Evolutionary conservation across 768 basidiomycete genomes (phyloP).

Genomic region (Trametes meyenii): DNA sequence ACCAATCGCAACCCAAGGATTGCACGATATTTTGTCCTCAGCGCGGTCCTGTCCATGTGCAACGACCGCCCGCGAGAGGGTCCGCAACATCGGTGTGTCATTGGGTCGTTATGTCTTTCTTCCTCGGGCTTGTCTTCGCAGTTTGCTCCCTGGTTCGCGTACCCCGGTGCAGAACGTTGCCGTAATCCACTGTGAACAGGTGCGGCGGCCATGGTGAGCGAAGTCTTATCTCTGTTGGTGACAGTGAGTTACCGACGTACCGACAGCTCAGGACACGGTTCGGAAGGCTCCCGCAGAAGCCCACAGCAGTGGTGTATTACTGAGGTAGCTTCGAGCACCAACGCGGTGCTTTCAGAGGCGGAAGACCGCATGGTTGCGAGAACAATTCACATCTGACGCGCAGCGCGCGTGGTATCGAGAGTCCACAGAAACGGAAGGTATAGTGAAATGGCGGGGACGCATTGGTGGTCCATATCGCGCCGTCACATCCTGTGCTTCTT

Average conservation of each 20-base stretch:
- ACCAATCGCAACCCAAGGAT: background rate
- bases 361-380: conserved; percentile 15
- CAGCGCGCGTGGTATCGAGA: background rate
- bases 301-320: background rate
- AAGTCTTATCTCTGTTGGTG: background rate
- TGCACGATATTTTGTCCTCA: background rate
- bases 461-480: background rate
- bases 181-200: conserved; percentile 11
- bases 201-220: background rate
- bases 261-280: background rate
- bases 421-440: conserved; percentile 7
- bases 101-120: background rate
- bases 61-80: background rate
- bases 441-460: background rate
- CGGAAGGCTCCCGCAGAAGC: background rate
- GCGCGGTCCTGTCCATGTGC: background rate
- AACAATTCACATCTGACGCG: background rate
- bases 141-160: background rate
- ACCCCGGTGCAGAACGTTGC: background rate
- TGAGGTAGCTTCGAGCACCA: background rate
- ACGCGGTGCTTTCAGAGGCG: background rate
- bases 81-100: conserved; percentile 5
- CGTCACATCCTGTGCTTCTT: background rate
- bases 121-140: background rate
- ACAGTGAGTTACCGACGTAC: background rate